Base-by-base conservation (phyloP, 371 early-diverging fungal genomes). In the Rhizomucor pusillus region DNA sequence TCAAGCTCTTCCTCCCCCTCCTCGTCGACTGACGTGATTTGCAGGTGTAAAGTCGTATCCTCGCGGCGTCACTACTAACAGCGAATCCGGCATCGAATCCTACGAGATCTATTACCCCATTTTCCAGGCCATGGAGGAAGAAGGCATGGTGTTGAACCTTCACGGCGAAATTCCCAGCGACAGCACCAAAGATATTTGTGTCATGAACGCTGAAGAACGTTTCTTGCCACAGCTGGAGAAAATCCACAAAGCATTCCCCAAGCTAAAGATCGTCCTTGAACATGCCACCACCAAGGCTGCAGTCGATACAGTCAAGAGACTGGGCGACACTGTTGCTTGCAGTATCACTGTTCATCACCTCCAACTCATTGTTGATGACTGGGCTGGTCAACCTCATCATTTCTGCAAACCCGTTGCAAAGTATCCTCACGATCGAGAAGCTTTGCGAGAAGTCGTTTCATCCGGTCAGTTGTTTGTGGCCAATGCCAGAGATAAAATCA, bases 341-440 rank as follows among this genome's bases (percentile, higher is more conserved):
- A 90, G 90, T 29, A 94, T 98, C 67, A 98, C 98, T 3, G 89
- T 93, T 0, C 98, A 98, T 72, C 97, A 98, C 62, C 70, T 98
- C 56, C 78, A 87, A 48, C 71, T 98, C 11, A 81, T 89, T 34
- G 91, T 96, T 2, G 97, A 98, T 66, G 97, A 97, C 73, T 97
- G 97, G 97, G 96, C 95, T 19, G 94, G 94, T 12, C 85, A 93
- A 59, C 87, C 90, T 52, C 97, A 97, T 67, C 87, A 94, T 71
- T 98, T 91, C 67, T 98, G 98, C 82, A 98, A 98, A 71, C 98
- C 98, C 24, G 97, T 98, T 14, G 97, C 98, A 37, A 98, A 98
- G 72, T 95, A 70, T 64, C 95, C 95, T 12, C 85, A 86, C 56
- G 98, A 98, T 66, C 86, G 97, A 18, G 81, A 83, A 7, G 98